Conservation (phyloP, 163 green algal species). For the Scenedesmus sp. region DNA sequence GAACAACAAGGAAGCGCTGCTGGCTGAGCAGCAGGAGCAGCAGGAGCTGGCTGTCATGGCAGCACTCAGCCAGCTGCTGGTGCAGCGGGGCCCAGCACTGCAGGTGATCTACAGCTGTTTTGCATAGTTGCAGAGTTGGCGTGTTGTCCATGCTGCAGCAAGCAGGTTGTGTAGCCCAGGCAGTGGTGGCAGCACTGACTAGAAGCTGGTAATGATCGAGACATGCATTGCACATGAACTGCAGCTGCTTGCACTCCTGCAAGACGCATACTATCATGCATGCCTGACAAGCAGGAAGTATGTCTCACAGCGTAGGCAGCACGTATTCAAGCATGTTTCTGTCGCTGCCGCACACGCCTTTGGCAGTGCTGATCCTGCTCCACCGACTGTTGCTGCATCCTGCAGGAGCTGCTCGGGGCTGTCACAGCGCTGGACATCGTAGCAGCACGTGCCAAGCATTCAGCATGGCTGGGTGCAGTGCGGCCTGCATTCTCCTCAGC, state of each 20-base stretch:
- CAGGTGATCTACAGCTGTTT: background rate
- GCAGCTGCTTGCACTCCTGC: too few relatives aligned
- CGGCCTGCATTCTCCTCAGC: constrained; percentile 58
- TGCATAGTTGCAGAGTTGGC: too few relatives aligned
- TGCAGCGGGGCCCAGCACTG: background rate
- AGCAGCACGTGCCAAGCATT: constrained; percentile 72
- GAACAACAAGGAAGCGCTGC: constrained; percentile 86
- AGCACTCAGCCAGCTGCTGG: background rate
- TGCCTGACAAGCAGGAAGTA: too few relatives aligned
- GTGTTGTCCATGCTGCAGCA: background rate
- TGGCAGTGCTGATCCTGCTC: too few relatives aligned
- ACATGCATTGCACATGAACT: too few relatives aligned
- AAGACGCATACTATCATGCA: too few relatives aligned
- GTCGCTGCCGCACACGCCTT: too few relatives aligned
- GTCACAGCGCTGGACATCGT: constrained; percentile 78
- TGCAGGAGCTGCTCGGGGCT: constrained; percentile 57
- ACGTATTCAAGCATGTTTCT: too few relatives aligned
- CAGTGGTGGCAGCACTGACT: background rate
- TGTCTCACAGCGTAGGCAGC: too few relatives aligned
- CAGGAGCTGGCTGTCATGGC: constrained; percentile 54
- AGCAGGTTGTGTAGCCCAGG: background rate
- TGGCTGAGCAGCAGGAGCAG: constrained; percentile 67
- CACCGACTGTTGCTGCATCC: background rate
- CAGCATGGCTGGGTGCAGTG: constrained; percentile 68
- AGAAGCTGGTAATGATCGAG: too few relatives aligned